Conservation (phyloP, 345 rosid genomes). For the Cardamine occulta region DNA sequence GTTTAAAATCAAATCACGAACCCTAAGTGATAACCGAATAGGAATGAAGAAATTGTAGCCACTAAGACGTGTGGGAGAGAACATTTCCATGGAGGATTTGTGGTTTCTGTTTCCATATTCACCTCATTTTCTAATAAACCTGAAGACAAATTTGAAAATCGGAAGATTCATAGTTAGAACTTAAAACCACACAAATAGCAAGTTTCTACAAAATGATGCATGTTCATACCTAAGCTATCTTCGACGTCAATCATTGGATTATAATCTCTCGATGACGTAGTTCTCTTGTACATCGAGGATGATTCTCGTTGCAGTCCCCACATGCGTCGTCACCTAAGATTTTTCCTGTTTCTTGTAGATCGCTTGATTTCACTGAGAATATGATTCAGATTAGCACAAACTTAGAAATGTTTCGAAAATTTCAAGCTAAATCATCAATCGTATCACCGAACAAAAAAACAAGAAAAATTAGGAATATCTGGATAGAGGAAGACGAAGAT, state of each 20-base stretch:
- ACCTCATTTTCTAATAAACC: constrained; percentile 52
- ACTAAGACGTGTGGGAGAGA: constrained; percentile 85
- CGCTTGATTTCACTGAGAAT: too few relatives aligned
- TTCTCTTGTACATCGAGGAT: constrained; percentile 69
- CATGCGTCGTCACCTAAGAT: constrained; percentile 58
- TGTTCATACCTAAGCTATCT: constrained; percentile 59
- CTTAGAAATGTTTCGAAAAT: too few relatives aligned
- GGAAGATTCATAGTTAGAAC: not conserved
- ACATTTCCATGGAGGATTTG: constrained; percentile 85
- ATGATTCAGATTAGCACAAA: constrained; percentile 6
- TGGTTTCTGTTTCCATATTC: constrained; percentile 47
- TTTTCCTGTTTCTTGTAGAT: not conserved
- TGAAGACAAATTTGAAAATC: constrained; percentile 42
- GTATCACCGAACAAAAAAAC: too few relatives aligned
- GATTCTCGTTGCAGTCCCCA: constrained; percentile 61
- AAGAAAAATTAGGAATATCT: too few relatives aligned
- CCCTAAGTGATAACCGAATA: constrained; percentile 98
- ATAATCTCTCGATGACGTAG: constrained; percentile 65
- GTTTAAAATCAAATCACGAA: constrained; percentile 36
- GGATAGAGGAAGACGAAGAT: too few relatives aligned
- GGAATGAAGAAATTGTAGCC: constrained; percentile 79
- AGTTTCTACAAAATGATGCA: not conserved
- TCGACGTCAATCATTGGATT: constrained; percentile 53
- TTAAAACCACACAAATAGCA: not conserved
- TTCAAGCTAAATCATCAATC: too few relatives aligned